These are phyloP conservation scores for Ensete ventricosum DNA, from an alignment of 176 grass and related monocot genomes.

Conservation along the genomic window DNA sequence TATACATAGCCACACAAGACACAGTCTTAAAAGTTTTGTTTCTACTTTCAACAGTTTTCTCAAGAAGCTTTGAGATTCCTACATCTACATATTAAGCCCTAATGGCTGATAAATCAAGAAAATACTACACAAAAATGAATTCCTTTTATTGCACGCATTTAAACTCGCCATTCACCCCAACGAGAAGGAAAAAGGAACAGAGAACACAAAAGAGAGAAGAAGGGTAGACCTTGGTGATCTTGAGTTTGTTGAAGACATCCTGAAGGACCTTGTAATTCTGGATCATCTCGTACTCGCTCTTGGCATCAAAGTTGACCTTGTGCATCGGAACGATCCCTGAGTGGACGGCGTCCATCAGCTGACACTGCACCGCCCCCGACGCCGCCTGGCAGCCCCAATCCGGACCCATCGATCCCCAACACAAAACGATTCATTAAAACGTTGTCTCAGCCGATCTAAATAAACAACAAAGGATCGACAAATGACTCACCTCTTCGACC, in stretches of 20 bases:
- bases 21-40: no score
- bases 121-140: no score
- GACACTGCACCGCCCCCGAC: constrained; percentile 82
- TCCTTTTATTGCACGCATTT: no score
- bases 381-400: constrained; percentile 41
- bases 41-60: no score
- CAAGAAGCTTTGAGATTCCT: no score
- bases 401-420: background rate
- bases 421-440: background rate
- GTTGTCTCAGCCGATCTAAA: background rate
- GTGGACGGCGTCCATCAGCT: constrained; percentile 86
- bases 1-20: no score
- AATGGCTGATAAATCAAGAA: no score
- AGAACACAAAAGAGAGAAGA: background rate
- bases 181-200: background rate
- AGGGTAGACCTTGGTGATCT: constrained; percentile 69
- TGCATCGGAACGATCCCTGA: constrained; percentile 85
- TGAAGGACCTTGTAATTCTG: constrained; percentile 99
- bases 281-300: constrained; percentile 97
- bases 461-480: background rate
- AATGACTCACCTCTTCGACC: constrained; percentile 70
- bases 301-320: constrained; percentile 97
- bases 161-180: no score
- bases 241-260: constrained; percentile 95
- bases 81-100: no score